These are phyloP conservation scores for Taiozyma sp. DNA, from an alignment of 1,139 yeast species.

Conservation along the genomic window DNA sequence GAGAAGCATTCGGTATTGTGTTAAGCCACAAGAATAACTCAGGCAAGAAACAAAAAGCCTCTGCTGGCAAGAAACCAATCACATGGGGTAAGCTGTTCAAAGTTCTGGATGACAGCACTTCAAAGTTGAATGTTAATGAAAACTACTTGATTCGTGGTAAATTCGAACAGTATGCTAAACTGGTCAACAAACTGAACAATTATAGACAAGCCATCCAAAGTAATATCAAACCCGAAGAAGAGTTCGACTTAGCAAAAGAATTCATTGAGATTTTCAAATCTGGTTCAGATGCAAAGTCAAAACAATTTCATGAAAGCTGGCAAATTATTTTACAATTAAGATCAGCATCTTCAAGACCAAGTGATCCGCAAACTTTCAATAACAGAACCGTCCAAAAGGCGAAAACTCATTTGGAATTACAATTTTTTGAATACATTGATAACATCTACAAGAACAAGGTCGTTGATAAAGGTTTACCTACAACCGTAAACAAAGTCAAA, in stretches of 20 bases:
- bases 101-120: constrained; percentile 28
- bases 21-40: constrained; percentile 17
- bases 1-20: constrained; percentile 58
- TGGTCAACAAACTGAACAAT: constrained; percentile 66
- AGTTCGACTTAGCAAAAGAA: constrained; percentile 29
- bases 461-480: constrained; percentile 63
- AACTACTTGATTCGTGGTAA: constrained; percentile 43
- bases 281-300: constrained; percentile 48
- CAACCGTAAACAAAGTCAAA: constrained; percentile 64
- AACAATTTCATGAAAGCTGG: constrained; percentile 64
- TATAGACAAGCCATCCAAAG: constrained; percentile 50
- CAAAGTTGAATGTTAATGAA: constrained; percentile 36
- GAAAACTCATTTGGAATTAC: constrained; percentile 61
- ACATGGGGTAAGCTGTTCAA: constrained; percentile 29
- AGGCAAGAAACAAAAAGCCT: constrained; percentile 8
- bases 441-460: constrained; percentile 62
- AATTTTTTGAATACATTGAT: constrained; percentile 73
- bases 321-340: constrained; percentile 39
- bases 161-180: constrained; percentile 70
- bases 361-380: constrained; percentile 36
- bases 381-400: constrained; percentile 53
- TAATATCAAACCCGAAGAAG: constrained; percentile 31
- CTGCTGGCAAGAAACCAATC: constrained; percentile 23
- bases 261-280: constrained; percentile 29
- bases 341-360: constrained; percentile 27